These are phyloP conservation scores for Entomortierella chlamydospora DNA, from an alignment of 192 early-diverging fungal genomes.

Conservation along the genomic window DNA sequence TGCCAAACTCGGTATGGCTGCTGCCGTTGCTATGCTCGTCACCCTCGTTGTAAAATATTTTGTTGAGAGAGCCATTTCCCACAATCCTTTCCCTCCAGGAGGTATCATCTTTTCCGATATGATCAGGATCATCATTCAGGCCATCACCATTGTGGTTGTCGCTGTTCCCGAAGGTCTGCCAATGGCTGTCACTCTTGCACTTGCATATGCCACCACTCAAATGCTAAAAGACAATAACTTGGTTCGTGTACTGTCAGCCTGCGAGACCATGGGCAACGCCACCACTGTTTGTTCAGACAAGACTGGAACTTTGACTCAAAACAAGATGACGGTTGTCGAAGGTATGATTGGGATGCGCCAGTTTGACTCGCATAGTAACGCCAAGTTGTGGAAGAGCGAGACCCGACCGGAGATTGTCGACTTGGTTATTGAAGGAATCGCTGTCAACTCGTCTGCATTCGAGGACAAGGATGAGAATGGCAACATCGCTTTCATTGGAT, in stretches of 20 bases:
- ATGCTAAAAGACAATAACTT: slow-evolving; percentile 86
- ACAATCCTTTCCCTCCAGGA: slow-evolving; percentile 64
- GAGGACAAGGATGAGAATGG: slow-evolving; percentile 73
- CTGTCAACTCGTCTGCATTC: slow-evolving; percentile 81
- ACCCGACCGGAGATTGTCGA: slow-evolving; percentile 56
- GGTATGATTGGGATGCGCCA: slow-evolving; percentile 62
- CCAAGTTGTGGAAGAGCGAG: slow-evolving; percentile 59
- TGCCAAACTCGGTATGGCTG: slow-evolving; percentile 89
- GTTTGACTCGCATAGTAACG: slow-evolving; percentile 53
- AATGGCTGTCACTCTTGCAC: slow-evolving; percentile 86
- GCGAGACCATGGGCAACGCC: slow-evolving; percentile 90
- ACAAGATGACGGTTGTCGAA: slow-evolving; percentile 81
- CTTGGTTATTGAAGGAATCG: slow-evolving; percentile 66
- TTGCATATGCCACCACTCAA: slow-evolving; percentile 83
- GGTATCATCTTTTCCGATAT: slow-evolving; percentile 65
- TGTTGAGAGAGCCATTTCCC: slow-evolving; percentile 60
- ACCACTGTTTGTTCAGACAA: slow-evolving; percentile 88
- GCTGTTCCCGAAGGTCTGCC: slow-evolving; percentile 90
- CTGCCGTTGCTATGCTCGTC: slow-evolving; percentile 83
- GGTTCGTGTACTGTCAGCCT: slow-evolving; percentile 80
- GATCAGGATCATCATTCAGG: slow-evolving; percentile 79
- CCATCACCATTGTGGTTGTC: slow-evolving; percentile 84
- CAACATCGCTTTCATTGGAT: slow-evolving; percentile 74
- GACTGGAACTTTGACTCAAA: slow-evolving; percentile 88
- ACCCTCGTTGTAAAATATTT: slow-evolving; percentile 71